Conservation (phyloP, 2,329 filamentous ascomycete genomes). For the Microdochium paspali region DNA sequence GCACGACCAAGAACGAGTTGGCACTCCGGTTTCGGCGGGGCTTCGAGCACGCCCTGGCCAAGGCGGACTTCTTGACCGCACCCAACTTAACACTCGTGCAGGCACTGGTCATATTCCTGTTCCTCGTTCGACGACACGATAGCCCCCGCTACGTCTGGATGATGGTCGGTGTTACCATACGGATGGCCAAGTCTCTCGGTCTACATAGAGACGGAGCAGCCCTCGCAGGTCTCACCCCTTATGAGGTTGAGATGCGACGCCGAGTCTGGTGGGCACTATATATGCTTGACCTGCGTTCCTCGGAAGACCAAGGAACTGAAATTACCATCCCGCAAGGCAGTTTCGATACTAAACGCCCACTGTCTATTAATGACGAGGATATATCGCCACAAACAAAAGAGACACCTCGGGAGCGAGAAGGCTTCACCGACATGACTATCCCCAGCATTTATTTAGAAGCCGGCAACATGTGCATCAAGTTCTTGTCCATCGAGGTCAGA, state of each 20-base stretch:
- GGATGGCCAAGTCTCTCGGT: constrained; percentile 50
- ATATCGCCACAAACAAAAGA: constrained; percentile 24
- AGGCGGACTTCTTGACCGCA: constrained; percentile 37
- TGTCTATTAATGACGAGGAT: constrained; percentile 39
- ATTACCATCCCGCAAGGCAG: constrained; percentile 46
- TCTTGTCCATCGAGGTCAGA: constrained; percentile 22
- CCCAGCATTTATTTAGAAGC: constrained; percentile 26
- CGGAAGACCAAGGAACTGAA: constrained; percentile 55
- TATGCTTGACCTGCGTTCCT: constrained; percentile 48
- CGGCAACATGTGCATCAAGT: constrained; percentile 22
- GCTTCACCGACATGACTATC: constrained; percentile 36
- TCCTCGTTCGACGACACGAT: constrained; percentile 37
- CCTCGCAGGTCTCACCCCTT: constrained; percentile 42
- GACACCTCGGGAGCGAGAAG: constrained; percentile 24
- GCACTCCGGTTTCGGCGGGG: constrained; percentile 29
- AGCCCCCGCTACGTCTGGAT: constrained; percentile 40
- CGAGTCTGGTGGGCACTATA: constrained; percentile 53
- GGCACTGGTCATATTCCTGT: constrained; percentile 39
- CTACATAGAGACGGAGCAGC: constrained; percentile 49
- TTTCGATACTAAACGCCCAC: constrained; percentile 47
- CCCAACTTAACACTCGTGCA: constrained; percentile 41
- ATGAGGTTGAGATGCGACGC: constrained; percentile 50
- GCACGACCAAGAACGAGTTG: constrained; percentile 26
- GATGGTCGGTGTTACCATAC: constrained; percentile 45
- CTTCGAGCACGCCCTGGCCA: constrained; percentile 35